A percentile compares a stretch with the other conserved stretches of the same genome.
phyloP scores from a whole-genome alignment of 2,329 filamentous ascomycete species.

The Seiridium cupressi region DNA sequence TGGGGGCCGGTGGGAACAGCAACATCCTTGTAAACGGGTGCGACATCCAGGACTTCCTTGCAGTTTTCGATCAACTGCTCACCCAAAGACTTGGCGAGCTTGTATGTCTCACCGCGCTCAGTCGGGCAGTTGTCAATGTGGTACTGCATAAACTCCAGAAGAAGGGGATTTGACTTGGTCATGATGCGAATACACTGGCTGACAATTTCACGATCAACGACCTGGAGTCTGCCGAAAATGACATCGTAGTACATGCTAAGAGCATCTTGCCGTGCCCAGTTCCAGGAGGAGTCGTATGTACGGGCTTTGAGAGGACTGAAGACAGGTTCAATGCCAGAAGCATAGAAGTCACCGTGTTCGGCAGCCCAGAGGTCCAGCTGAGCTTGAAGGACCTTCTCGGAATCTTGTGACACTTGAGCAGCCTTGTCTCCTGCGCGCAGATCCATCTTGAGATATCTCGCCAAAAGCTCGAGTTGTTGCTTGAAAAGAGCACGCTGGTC shows the following conservation, averaged over 20 bases:
- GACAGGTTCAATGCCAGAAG: conserved; percentile 86
- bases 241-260: conserved; percentile 99
- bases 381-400: conserved; percentile 81
- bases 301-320: conserved; percentile 94
- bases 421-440: conserved; percentile 96
- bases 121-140: conserved; percentile 99
- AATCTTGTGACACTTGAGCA: conserved; percentile 79
- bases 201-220: conserved; percentile 95
- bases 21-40: conserved; percentile 96
- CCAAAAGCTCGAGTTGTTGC: conserved; percentile 93
- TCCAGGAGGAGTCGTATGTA: conserved; percentile 98
- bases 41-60: conserved; percentile 79
- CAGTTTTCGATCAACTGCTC: conserved; percentile 96
- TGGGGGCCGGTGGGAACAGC: conserved; percentile 86
- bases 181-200: conserved; percentile 98
- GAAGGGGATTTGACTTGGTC: conserved; percentile 95
- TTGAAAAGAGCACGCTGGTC: conserved; percentile 96
- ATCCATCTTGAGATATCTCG: conserved; percentile 95
- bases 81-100: conserved; percentile 93
- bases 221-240: conserved; percentile 91
- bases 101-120: conserved; percentile 94
- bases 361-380: conserved; percentile 93
- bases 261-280: conserved; percentile 97
- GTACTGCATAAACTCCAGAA: conserved; percentile 99
- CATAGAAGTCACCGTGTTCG: conserved; percentile 96